Evolutionary conservation across 768 basidiomycete genomes (phyloP), one percentile per base, ranked within the genome.

Genomic region (Xerocomellus chrysenteron): DNA sequence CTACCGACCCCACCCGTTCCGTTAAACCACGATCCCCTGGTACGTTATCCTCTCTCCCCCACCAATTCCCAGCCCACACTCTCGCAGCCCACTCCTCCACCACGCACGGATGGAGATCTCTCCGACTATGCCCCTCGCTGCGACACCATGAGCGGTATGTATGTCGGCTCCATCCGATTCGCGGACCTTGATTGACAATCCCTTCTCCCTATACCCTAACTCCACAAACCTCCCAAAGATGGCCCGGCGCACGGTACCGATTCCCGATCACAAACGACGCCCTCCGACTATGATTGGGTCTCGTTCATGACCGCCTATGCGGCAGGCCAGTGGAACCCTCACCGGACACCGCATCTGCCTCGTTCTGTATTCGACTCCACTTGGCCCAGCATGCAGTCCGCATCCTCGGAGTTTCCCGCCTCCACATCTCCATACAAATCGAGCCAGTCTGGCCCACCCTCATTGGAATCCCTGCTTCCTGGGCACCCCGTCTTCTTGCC

Each of bases 241-340:
- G 55, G 46, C 30, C 45, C 55, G 1, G 33, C 37, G 28, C 47
- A 52, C 45, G 45, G 47, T 12, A 44, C 62, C 26, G 63, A 68
- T 55, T 40, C 53, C 12, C 47, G 58, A 59, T 63, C 61, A 37
- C 66, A 68, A 43, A 26, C 47, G 2, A 44, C 54, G 19, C 64
- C 67, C 42, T 66, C 66, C 19, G 75, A 77, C 46, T 76, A 77
- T 59, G 87, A 91, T 66, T 94, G 92, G 92, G 76, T 80, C 17
- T 81, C 82, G 0, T 94, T 93, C 69, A 83, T 90, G 59, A 72
- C 77, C n/a, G 85, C 88, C 0, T 94, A 94, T 68, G 83, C 88
- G 0, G 67, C 77, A 17, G 92, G 92, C 11, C 79, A 82, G 57
- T 94, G 91, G 91, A 88, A 90, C 67, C 90, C 91, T 8, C 84